phyloP scores from a whole-genome alignment of 163 green algal species.

The Scenedesmus sp. region DNA sequence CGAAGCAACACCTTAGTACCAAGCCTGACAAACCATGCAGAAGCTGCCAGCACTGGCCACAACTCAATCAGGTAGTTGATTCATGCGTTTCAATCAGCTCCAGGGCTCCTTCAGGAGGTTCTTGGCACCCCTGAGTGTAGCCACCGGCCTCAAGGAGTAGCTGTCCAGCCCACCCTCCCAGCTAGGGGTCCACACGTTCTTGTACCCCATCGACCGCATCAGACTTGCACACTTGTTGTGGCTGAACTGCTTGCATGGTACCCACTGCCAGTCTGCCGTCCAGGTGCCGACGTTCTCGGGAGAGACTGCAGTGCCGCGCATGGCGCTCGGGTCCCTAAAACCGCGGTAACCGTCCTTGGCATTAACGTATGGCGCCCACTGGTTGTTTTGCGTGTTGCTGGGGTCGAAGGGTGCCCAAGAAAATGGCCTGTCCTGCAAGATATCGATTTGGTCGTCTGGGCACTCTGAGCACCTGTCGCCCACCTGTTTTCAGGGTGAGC shows the following conservation, averaged over 20 bases:
- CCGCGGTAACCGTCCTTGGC: conserved; percentile 52
- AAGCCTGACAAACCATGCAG: not conserved
- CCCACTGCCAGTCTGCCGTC: conserved; percentile 55
- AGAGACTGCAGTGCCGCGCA: conserved; percentile 23
- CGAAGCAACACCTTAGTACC: not conserved
- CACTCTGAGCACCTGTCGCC: conserved; percentile 54
- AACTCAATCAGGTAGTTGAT: not conserved
- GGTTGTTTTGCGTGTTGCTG: conserved; percentile 5
- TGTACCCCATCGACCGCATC: conserved; percentile 47
- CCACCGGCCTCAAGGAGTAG: conserved; percentile 30
- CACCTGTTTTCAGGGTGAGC: not conserved
- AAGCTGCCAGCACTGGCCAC: not conserved
- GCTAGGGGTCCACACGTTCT: conserved; percentile 17
- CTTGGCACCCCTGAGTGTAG: conserved; percentile 1
- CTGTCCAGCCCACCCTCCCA: conserved; percentile 29
- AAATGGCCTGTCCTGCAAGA: conserved; percentile 54
- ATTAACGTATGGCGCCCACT: conserved; percentile 45
- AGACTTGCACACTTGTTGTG: conserved; percentile 45
- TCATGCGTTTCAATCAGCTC: not conserved
- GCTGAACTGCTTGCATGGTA: conserved; percentile 43
- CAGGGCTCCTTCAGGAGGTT: not conserved
- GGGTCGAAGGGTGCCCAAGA: conserved; percentile 54
- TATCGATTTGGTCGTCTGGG: conserved; percentile 55
- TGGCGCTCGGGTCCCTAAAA: conserved; percentile 45
- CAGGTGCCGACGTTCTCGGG: conserved; percentile 52